Percentiles rank a stretch among this genome's conserved stretches.
Evolutionary conservation across 345 rosid genomes (phyloP).

Genomic region (Orychophragmus violaceus): DNA sequence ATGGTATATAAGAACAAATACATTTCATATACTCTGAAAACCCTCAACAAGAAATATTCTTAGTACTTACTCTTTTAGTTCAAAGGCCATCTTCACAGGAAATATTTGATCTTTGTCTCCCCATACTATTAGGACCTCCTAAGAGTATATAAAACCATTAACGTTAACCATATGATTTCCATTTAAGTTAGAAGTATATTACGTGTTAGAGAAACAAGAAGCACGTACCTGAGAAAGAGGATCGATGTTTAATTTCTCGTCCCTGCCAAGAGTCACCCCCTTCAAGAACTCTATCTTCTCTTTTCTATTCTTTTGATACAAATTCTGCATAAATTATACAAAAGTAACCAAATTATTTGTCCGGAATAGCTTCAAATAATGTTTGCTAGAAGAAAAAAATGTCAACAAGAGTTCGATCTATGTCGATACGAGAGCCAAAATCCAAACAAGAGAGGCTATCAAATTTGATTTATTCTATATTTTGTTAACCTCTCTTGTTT

Average conservation of each 20-base stretch:
- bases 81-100: slow-evolving; percentile 71
- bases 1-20: background rate
- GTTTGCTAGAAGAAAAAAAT: background rate
- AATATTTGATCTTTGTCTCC: slow-evolving; percentile 80
- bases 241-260: slow-evolving; percentile 37
- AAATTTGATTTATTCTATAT: no score
- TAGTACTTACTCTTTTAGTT: slow-evolving; percentile 56
- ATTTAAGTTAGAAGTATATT: background rate
- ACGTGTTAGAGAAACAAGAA: no score
- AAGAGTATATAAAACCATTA: background rate
- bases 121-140: slow-evolving; percentile 80
- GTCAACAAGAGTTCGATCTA: background rate
- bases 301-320: slow-evolving; percentile 55
- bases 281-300: slow-evolving; percentile 65
- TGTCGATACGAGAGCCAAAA: no score
- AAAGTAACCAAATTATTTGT: background rate
- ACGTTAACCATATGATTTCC: background rate
- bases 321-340: slow-evolving; percentile 31
- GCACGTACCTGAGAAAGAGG: slow-evolving; percentile 68
- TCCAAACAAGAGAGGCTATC: no score
- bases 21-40: background rate
- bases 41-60: background rate
- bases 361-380: background rate
- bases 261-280: slow-evolving; percentile 49
- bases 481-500: no score